These are phyloP conservation scores for Rhododendron henanense DNA, from an alignment of 148 eudicot species.

Conservation along the genomic window DNA sequence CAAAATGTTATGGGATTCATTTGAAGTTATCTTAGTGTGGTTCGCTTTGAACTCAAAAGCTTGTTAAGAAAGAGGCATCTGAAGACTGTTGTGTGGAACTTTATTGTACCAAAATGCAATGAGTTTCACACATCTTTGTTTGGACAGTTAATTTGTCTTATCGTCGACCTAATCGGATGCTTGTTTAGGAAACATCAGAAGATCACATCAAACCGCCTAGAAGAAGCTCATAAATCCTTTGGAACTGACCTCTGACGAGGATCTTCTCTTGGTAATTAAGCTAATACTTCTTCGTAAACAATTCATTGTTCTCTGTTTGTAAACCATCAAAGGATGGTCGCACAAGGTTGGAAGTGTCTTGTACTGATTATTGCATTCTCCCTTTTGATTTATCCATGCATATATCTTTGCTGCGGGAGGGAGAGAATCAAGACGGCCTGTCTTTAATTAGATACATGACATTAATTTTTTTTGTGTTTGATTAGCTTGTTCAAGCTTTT, in stretches of 20 bases:
- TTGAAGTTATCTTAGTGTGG: not conserved
- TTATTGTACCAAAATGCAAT: not conserved
- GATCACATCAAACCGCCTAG: conserved; percentile 57
- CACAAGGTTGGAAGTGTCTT: not conserved
- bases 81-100: not conserved
- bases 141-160: not conserved
- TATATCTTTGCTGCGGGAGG: conserved; percentile 42
- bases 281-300: not conserved
- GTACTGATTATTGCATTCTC: not conserved
- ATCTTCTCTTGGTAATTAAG: conserved; percentile 71
- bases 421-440: conserved; percentile 8
- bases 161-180: not conserved
- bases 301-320: not conserved
- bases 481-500: not conserved
- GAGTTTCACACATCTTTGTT: not conserved
- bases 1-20: not conserved
- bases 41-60: not conserved
- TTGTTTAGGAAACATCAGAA: conserved; percentile 19
- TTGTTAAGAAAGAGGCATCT: not conserved
- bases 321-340: not conserved
- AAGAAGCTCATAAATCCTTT: conserved; percentile 89
- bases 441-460: not conserved
- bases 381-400: conserved; percentile 20
- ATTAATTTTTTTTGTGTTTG: not conserved
- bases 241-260: conserved; percentile 75